Evolutionary conservation across 148 eudicot species (phyloP).

Genomic region (Rhododendron molle): DNA sequence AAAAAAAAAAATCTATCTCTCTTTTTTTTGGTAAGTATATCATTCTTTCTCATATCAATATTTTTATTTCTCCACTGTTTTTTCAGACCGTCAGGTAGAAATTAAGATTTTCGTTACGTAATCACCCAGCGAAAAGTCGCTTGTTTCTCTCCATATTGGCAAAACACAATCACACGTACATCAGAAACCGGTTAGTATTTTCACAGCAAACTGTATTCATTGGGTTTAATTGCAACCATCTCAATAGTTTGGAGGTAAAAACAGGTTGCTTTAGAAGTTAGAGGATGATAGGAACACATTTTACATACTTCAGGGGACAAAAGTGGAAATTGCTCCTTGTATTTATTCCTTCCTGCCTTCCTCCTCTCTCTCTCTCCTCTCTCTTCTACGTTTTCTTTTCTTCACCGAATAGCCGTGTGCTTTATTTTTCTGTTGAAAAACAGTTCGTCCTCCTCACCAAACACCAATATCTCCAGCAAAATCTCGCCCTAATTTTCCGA

Average conservation of each 20-base stretch:
- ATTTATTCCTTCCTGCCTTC: not conserved
- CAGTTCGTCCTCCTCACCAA: not conserved
- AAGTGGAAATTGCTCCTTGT: not conserved
- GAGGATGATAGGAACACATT: not conserved
- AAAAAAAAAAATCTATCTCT: no score
- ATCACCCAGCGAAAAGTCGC: no score
- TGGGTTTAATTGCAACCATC: not conserved
- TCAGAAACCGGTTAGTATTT: no score
- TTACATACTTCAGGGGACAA: not conserved
- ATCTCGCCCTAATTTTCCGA: not conserved
- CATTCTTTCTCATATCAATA: no score
- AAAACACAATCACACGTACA: no score
- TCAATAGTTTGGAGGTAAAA: not conserved
- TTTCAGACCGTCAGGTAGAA: no score
- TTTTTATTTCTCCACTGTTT: no score
- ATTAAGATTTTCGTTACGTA: no score
- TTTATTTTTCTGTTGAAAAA: no score
- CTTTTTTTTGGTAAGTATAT: no score
- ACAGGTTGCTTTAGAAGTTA: not conserved
- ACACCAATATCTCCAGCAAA: not conserved
- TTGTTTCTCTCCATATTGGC: no score
- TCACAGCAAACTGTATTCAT: no score
- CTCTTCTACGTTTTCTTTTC: not conserved
- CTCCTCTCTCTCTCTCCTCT: slow-evolving; percentile 7
- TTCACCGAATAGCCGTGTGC: not conserved